Evolutionary conservation across 2,329 filamentous ascomycete species (phyloP), one percentile per base, ranked within the genome.

Genomic region (Colletotrichum sp.): DNA sequence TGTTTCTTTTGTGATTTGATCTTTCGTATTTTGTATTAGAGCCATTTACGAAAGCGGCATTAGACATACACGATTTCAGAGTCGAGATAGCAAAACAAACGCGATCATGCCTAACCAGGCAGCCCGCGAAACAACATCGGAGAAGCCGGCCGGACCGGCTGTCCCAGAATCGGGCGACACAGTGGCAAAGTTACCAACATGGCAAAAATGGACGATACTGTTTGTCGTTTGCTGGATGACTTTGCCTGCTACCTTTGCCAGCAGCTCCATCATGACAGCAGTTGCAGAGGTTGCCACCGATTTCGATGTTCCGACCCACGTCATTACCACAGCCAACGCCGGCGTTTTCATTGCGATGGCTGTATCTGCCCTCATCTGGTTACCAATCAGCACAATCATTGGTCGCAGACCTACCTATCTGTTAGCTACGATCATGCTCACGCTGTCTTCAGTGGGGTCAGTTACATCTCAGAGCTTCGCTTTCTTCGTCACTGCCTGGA

Each of bases 291-390:
- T 96, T 8, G 93, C 94, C 3, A 82, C 81, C 7, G 92, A 91
- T 8, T 95, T 91, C 81, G 77, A 86, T 48, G 94, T 93, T 0
- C 93, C 90, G 0, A 93, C 92, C 7, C 90, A 90, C 8, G 89
- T 95, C 74, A 92, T 96, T 81, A 94, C 95, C 80, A 84, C 94
- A 55, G 93, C 90, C 80, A 96, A 96, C 84, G 94, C 94, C 0
- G 84, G 93, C 18, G 95, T 95, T 79, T 89, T 95, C 86, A 83
- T 93, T 6, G 92, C 93, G 79, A 96, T 96, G 94, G 94, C 93
- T 0, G 72, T 95, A 5, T 91, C 89, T 15, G 92, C 94, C 2
- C 89, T 92, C 9, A 89, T 95, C 68, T 96, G 93, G 90, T 94
- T 94, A 0, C 94, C 94, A 0, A 85, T 95, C 75, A 94, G 93